Conservation (phyloP, 225 moss, liverwort and hornwort species). For the Asterella californica region DNA sequence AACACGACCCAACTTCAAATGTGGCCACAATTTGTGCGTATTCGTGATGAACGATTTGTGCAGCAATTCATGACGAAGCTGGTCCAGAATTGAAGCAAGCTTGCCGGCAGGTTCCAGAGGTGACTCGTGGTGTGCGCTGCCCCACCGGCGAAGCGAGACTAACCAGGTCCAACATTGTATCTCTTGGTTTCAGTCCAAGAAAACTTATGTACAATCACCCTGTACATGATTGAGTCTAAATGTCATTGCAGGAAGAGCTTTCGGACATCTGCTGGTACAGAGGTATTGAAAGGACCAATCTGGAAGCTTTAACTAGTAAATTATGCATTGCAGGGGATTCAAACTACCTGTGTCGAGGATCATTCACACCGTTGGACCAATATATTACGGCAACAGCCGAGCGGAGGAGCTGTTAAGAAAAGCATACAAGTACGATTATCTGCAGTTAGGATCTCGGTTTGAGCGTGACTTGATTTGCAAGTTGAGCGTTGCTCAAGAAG, state of each 20-base stretch:
- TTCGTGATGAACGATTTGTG: conserved; percentile 8
- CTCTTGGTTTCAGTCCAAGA: not conserved
- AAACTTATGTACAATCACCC: not conserved
- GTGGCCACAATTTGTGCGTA: not conserved
- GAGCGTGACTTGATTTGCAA: not conserved
- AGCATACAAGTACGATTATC: conserved; percentile 43
- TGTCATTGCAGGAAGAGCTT: not conserved
- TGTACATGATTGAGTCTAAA: not conserved
- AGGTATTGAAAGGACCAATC: not conserved
- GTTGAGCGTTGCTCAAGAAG: not conserved
- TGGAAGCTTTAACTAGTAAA: not conserved
- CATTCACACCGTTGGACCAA: conserved; percentile 85
- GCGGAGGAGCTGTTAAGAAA: conserved; percentile 38
- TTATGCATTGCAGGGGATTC: conserved; percentile 51
- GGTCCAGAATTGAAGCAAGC: conserved; percentile 54
- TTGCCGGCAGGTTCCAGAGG: conserved; percentile 50
- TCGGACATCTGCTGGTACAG: not conserved
- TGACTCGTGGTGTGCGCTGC: conserved; percentile 63
- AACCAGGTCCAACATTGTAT: conserved; percentile 42
- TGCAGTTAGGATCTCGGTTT: not conserved
- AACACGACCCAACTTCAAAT: not conserved
- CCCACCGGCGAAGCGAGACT: conserved; percentile 64
- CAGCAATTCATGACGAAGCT: conserved; percentile 74
- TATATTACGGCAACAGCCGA: conserved; percentile 33
- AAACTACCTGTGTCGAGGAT: conserved; percentile 54